Evolutionary conservation across 192 early-diverging fungal species (phyloP).

Genomic region (Spizellomyces sp.): DNA sequence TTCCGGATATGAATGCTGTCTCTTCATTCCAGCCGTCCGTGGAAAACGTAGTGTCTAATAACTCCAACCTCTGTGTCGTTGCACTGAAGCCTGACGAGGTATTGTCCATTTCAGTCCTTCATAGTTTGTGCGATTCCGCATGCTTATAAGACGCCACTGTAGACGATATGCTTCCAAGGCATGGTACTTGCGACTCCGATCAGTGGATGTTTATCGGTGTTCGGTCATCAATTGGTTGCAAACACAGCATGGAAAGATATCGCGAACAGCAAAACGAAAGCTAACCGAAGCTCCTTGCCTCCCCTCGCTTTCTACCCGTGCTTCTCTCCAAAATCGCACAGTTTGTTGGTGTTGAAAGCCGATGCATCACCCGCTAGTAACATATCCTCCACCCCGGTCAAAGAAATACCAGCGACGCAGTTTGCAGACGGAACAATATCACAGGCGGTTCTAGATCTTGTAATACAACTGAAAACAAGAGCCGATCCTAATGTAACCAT

Average conservation of each 20-base stretch:
- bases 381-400: not conserved
- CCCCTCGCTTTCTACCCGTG: conserved; percentile 10
- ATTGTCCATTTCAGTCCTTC: not conserved
- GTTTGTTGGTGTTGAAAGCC: conserved; percentile 39
- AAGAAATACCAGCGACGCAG: not conserved
- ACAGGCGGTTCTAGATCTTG: conserved; percentile 13
- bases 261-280: conserved; percentile 6
- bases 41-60: conserved; percentile 3
- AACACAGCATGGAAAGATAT: not conserved
- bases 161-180: conserved; percentile 44
- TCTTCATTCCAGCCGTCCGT: not conserved
- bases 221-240: conserved; percentile 20
- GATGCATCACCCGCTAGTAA: not conserved
- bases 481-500: not conserved
- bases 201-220: conserved; percentile 30
- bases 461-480: not conserved
- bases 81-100: conserved; percentile 31
- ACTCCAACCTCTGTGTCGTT: conserved; percentile 15
- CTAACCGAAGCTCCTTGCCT: not conserved
- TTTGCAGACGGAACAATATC: not conserved
- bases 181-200: conserved; percentile 34
- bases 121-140: not conserved
- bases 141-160: not conserved
- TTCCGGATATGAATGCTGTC: conserved; percentile 5
- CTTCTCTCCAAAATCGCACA: conserved; percentile 37